Percentiles rank a stretch among this genome's conserved stretches.
These are phyloP conservation scores for Dactylella cylindrospora DNA, from an alignment of 2,329 filamentous ascomycete genomes.

Conservation along the genomic window DNA sequence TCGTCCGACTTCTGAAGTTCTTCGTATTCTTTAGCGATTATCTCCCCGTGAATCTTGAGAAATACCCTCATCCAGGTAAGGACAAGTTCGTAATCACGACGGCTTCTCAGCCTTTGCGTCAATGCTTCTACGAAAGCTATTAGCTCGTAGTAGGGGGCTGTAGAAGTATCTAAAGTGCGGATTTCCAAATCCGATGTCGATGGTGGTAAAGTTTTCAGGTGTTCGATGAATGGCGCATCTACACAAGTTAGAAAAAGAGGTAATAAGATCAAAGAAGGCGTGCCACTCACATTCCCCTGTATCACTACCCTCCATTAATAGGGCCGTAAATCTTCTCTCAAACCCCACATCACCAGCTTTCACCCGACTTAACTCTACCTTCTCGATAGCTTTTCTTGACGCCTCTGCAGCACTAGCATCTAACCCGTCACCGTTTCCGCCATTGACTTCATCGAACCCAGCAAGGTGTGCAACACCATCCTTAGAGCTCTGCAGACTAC, in stretches of 20 bases:
- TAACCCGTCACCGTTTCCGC: slow-evolving; percentile 51
- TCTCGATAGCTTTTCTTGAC: slow-evolving; percentile 50
- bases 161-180: slow-evolving; percentile 66
- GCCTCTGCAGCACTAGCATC: slow-evolving; percentile 32
- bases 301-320: slow-evolving; percentile 59
- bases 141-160: slow-evolving; percentile 65
- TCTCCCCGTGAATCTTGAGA: slow-evolving; percentile 71
- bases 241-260: background rate
- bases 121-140: slow-evolving; percentile 78
- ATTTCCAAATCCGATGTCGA: slow-evolving; percentile 88
- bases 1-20: slow-evolving; percentile 40
- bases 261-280: slow-evolving; percentile 17
- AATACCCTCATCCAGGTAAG: slow-evolving; percentile 99
- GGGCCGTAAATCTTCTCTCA: slow-evolving; percentile 63
- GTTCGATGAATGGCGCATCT: slow-evolving; percentile 65
- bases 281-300: slow-evolving; percentile 63
- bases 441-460: slow-evolving; percentile 43
- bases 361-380: slow-evolving; percentile 64
- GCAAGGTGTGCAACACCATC: slow-evolving; percentile 18
- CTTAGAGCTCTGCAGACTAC: slow-evolving; percentile 55
- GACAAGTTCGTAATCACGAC: slow-evolving; percentile 85
- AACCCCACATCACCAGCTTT: slow-evolving; percentile 63
- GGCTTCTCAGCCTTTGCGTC: slow-evolving; percentile 66
- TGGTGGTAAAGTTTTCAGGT: slow-evolving; percentile 78
- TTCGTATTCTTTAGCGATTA: slow-evolving; percentile 53